Evolutionary conservation across 2,329 filamentous ascomycete species (phyloP).

Genomic region (Didymosphaeria variabile): DNA sequence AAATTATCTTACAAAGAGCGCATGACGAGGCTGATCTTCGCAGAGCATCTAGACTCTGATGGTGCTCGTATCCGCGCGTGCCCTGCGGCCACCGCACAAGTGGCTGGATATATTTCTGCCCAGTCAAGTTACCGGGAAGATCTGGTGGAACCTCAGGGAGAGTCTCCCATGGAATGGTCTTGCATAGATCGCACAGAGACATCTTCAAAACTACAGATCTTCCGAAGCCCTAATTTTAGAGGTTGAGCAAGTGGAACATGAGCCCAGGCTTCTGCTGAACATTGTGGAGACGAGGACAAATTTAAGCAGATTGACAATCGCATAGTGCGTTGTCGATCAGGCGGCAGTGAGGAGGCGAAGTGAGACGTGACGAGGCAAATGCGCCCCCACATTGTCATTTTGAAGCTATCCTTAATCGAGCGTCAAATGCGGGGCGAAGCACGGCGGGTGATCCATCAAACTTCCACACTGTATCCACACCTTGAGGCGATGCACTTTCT

Average conservation of each 20-base stretch:
- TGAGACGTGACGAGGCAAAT: not conserved
- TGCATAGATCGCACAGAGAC: conserved; percentile 18
- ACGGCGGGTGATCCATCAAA: not conserved
- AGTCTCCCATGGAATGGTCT: conserved; percentile 17
- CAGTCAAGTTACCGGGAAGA: conserved; percentile 1
- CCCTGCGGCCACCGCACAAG: conserved; percentile 8
- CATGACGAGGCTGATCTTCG: conserved; percentile 11
- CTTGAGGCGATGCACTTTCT: too few species aligned
- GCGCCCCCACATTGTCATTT: not conserved
- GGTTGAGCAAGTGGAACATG: not conserved
- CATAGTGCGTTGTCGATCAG: not conserved
- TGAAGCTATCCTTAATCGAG: not conserved
- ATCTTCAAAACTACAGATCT: not conserved
- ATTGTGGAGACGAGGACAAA: too few species aligned
- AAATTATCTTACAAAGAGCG: conserved; percentile 14
- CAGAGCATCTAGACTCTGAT: conserved; percentile 12
- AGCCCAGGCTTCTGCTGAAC: too few species aligned
- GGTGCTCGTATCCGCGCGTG: conserved; percentile 13
- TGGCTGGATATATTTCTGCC: conserved; percentile 16
- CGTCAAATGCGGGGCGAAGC: not conserved
- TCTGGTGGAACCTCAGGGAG: conserved; percentile 11
- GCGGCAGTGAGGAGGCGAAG: not conserved
- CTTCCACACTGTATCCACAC: not conserved
- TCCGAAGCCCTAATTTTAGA: not conserved
- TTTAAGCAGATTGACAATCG: not conserved